phyloP scores from a whole-genome alignment of 106 monocot genomes.

The Amphibolis antarctica region DNA sequence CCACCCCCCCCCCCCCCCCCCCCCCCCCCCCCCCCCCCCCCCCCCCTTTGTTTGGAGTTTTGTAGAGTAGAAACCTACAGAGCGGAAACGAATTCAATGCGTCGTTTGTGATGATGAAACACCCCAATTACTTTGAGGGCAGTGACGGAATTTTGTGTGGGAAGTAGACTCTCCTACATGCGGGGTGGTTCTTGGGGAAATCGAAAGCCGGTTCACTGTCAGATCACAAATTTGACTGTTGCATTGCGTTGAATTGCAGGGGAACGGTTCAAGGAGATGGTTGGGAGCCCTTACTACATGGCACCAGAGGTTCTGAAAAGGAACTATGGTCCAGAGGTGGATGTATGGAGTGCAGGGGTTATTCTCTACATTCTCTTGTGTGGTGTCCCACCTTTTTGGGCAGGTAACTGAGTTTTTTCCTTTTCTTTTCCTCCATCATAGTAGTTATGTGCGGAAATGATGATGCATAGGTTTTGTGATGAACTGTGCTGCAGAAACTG shows the following conservation, averaged over 20 bases:
- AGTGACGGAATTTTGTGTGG: no score
- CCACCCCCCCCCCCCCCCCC: no score
- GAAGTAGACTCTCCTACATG: no score
- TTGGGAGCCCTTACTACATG: constrained; percentile 63
- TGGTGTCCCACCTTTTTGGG: constrained; percentile 65
- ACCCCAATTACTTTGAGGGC: no score
- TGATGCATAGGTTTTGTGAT: background rate
- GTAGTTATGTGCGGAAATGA: background rate
- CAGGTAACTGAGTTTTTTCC: constrained; percentile 24
- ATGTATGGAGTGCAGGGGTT: constrained; percentile 57
- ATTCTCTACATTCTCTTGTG: constrained; percentile 57
- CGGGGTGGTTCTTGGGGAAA: no score
- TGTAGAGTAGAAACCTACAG: no score
- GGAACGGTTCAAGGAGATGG: constrained; percentile 39
- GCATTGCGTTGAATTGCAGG: constrained; percentile 12
- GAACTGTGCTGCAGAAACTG: constrained; percentile 31
- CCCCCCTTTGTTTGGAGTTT: no score
- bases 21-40: no score
- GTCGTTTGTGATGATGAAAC: no score
- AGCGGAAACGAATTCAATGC: no score
- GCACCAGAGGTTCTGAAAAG: constrained; percentile 54
- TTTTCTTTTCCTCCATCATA: background rate
- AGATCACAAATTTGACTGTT: no score
- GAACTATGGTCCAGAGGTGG: constrained; percentile 48
- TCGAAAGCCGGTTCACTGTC: no score